These are phyloP conservation scores for Ascochyta fabae DNA, from an alignment of 2,329 filamentous ascomycete genomes.

Conservation along the genomic window DNA sequence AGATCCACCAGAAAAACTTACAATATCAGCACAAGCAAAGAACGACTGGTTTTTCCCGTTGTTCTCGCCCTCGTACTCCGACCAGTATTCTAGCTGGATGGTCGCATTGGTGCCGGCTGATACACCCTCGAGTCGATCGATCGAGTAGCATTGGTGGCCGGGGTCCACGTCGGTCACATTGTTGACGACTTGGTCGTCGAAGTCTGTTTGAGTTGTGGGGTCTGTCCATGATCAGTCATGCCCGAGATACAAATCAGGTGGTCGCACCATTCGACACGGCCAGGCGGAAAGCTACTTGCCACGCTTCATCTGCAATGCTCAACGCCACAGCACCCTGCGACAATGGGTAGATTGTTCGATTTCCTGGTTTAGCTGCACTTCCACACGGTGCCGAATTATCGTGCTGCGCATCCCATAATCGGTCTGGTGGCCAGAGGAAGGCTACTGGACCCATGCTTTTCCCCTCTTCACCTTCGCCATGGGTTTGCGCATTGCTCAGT, in stretches of 20 bases:
- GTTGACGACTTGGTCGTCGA: conserved; percentile 44
- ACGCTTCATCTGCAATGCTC: conserved; percentile 64
- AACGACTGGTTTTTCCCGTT: conserved; percentile 51
- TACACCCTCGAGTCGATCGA: conserved; percentile 44
- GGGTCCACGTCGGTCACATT: conserved; percentile 51
- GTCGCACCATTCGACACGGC: conserved; percentile 59
- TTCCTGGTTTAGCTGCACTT: conserved; percentile 55
- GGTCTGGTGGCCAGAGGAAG: conserved; percentile 67
- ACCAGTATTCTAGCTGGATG: conserved; percentile 54
- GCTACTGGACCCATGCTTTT: conserved; percentile 62
- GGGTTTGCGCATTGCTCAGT: conserved; percentile 25
- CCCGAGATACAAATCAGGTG: background rate
- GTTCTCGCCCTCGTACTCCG: conserved; percentile 50
- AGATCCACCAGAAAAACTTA: conserved; percentile 12
- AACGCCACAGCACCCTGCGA: conserved; percentile 63
- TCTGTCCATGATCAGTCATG: conserved; percentile 24
- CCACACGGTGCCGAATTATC: conserved; percentile 67
- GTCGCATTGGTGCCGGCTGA: conserved; percentile 53
- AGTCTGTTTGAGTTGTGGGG: conserved; percentile 50
- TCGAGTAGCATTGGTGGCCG: conserved; percentile 55
- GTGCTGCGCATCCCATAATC: conserved; percentile 60
- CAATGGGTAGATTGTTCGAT: conserved; percentile 64
- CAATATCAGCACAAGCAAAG: conserved; percentile 57
- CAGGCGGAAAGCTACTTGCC: conserved; percentile 60
- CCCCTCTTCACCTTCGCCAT: conserved; percentile 40